Percentiles rank a stretch among this genome's conserved stretches.
Conservation (phyloP, 164 flowering plant species). For the Protea cynaroides region DNA sequence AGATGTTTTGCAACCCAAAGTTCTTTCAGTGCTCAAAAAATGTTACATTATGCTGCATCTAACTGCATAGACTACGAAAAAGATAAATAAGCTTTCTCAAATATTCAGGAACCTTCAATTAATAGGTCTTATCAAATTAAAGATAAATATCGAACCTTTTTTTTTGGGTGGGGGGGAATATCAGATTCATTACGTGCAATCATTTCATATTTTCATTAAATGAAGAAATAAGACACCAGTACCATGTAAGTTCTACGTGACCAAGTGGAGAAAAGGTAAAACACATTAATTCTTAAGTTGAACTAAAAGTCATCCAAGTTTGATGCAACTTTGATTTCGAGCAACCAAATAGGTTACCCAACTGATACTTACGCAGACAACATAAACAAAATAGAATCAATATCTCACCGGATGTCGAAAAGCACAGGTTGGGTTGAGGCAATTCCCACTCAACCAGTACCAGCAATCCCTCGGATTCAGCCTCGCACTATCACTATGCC, state of each 20-base stretch:
- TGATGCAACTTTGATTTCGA: neutral
- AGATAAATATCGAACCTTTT: neutral
- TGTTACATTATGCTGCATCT: neutral
- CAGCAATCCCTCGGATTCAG: conserved; percentile 76
- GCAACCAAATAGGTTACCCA: neutral
- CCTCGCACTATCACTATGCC: conserved; percentile 71
- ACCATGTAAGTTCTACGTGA: no score
- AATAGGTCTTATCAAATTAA: neutral
- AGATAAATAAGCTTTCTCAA: neutral
- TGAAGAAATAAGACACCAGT: no score
- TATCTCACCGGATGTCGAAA: conserved; percentile 80
- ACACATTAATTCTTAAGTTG: neutral
- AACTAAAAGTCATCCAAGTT: neutral
- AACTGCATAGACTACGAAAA: neutral
- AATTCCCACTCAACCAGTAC: conserved; percentile 69
- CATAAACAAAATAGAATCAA: neutral
- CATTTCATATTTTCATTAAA: no score
- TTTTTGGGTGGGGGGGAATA: neutral
- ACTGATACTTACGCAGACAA: neutral
- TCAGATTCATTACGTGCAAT: neutral
- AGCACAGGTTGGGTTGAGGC: conserved; percentile 59
- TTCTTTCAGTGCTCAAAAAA: neutral
- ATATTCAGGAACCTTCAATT: neutral
- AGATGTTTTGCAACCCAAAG: no score
- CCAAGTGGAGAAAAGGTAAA: no score